Percentiles rank a stretch among this genome's conserved stretches.
These are phyloP conservation scores for Kazachstania bromeliacearum DNA, from an alignment of 805 yeast species.

Conservation along the genomic window DNA sequence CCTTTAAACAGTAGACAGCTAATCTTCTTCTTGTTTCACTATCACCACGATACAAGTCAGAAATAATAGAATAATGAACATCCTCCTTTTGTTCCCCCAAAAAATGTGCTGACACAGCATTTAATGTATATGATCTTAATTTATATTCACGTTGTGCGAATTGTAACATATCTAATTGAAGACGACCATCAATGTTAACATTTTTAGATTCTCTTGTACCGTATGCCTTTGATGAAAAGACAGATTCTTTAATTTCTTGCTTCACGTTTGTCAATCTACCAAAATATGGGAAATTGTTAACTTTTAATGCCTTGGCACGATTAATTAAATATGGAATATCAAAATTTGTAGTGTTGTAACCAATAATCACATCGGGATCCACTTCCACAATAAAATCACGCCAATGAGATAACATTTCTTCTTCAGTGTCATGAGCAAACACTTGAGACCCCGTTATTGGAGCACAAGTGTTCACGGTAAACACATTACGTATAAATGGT, in stretches of 20 bases:
- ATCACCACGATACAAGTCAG: constrained; percentile 87
- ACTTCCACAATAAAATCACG: constrained; percentile 69
- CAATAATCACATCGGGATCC: constrained; percentile 95
- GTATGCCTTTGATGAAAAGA: constrained; percentile 88
- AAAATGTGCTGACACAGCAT: constrained; percentile 91
- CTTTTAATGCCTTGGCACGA: constrained; percentile 66
- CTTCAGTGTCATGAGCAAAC: constrained; percentile 62
- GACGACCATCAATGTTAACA: constrained; percentile 88
- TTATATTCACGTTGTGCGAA: constrained; percentile 92
- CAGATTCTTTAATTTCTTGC: constrained; percentile 73
- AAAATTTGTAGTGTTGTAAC: constrained; percentile 89
- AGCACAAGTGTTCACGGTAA: constrained; percentile 84
- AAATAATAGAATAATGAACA: constrained; percentile 93
- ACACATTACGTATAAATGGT: constrained; percentile 91
- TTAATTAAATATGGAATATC: constrained; percentile 90
- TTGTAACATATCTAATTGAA: constrained; percentile 88
- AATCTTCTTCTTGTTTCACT: constrained; percentile 87
- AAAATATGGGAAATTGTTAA: constrained; percentile 70
- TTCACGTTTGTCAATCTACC: constrained; percentile 60
- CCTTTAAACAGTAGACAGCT: constrained; percentile 95
- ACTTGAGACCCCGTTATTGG: constrained; percentile 92
- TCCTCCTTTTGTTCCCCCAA: constrained; percentile 95
- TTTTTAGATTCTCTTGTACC: constrained; percentile 92
- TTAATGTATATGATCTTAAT: constrained; percentile 85
- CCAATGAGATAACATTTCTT: constrained; percentile 81